Evolutionary conservation across 768 basidiomycete species (phyloP), one percentile per base, ranked within the genome.

Genomic region (Boletus sp.): DNA sequence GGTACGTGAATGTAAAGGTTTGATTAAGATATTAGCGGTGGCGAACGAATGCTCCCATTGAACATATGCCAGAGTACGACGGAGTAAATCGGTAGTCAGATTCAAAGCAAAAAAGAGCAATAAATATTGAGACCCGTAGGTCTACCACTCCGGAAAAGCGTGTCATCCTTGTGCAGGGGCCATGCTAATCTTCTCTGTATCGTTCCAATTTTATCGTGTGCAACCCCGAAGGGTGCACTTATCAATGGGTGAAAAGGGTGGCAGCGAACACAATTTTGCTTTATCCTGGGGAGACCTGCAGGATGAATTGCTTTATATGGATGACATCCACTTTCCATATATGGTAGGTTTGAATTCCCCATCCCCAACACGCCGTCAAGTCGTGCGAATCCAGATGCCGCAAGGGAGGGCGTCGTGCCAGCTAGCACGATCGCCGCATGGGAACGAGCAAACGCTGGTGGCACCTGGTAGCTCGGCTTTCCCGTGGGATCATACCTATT

Each of bases 141-240:
- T 73, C 73, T 88, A 88, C 88, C 87, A 89, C 88, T 90, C 89
- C 87, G 87, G 86, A 83, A 89, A 89, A 92, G 89, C 90, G 91
- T 95, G 94, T 94, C 94, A 95, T 96, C 94, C 94, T 96, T 97
- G 93, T 96, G 94, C 94, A 96, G 94, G 94, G 94, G 93, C 94
- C 91, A 96, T 96, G 94, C 94, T 95, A 94, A 96, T 94, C 94
- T 95, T 95, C 94, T 96, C 93, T 94, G 93, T 94, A 95, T 94
- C 90, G 92, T 94, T 94, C 90, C 92, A 93, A 94, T 90, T 92
- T 93, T 94, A 90, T 89, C 87, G 85, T 91, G 88, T 90, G 90
- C 86, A 87, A 87, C 90, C 86, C 86, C 86, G 85, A 88, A 89
- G 86, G 86, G 87, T 85, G 86, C 85, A 83, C 36, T 62, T 8